Percentiles rank a stretch among this genome's conserved stretches.
Evolutionary conservation across 768 basidiomycete genomes (phyloP).

Genomic region (Psilocybe cyanescens): DNA sequence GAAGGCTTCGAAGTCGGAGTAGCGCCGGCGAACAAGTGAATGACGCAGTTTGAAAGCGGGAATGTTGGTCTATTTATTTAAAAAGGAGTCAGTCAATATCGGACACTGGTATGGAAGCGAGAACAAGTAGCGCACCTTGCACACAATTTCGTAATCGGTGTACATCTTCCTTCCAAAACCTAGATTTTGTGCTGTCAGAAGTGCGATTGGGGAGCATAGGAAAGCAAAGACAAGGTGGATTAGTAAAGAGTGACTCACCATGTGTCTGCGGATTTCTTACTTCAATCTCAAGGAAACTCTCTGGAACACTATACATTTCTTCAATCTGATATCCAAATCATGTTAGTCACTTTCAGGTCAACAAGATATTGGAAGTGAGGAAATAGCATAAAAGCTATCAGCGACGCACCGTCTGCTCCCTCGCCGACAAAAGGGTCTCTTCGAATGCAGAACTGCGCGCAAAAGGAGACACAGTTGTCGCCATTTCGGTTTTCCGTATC

Average conservation of each 20-base stretch:
- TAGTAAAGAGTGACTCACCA: slow-evolving; percentile 50
- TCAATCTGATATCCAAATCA: slow-evolving; percentile 65
- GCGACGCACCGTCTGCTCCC: slow-evolving; percentile 60
- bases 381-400: slow-evolving; percentile 6
- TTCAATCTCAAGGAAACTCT: slow-evolving; percentile 97
- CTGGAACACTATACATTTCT: slow-evolving; percentile 98
- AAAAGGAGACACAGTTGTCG: slow-evolving; percentile 59
- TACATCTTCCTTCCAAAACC: slow-evolving; percentile 99
- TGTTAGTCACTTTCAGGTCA: neutral
- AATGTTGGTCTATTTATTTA: slow-evolving; percentile 82
- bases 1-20: slow-evolving; percentile 96
- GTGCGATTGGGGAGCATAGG: neutral
- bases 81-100: neutral
- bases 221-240: neutral
- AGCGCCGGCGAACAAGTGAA: slow-evolving; percentile 85
- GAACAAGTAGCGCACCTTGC: slow-evolving; percentile 66
- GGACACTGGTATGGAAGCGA: neutral
- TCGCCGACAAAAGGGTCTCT: slow-evolving; percentile 49
- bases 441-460: slow-evolving; percentile 65
- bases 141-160: slow-evolving; percentile 98
- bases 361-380: neutral
- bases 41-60: slow-evolving; percentile 98
- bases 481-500: slow-evolving; percentile 20
- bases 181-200: slow-evolving; percentile 29
- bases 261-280: slow-evolving; percentile 97